A percentile compares a stretch with the other conserved stretches of the same genome.
Conservation (phyloP, 129 eudicot species). For the Flaveria trinervia region DNA sequence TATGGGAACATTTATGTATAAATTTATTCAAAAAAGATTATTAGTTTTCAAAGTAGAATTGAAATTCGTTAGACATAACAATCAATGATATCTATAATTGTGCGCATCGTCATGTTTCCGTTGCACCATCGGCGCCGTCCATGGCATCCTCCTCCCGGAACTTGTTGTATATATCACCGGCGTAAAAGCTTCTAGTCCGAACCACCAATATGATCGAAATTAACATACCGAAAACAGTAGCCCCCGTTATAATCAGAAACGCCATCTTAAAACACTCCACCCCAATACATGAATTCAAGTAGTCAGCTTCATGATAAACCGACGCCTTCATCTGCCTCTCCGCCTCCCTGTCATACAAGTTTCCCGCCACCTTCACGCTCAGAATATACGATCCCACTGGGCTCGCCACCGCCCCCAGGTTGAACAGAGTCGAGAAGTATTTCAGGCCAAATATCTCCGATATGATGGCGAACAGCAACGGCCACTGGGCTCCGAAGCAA, state of each 20-base stretch:
- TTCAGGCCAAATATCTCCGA: slow-evolving; percentile 86
- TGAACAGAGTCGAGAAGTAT: slow-evolving; percentile 82
- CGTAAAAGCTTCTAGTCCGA: slow-evolving; percentile 75
- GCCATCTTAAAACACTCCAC: slow-evolving; percentile 64
- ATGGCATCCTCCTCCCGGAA: slow-evolving; percentile 55
- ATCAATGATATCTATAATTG: too few species aligned
- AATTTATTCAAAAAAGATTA: too few species aligned
- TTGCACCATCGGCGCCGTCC: slow-evolving; percentile 37
- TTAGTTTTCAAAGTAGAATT: too few species aligned
- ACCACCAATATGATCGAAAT: slow-evolving; percentile 64
- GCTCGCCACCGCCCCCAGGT: slow-evolving; percentile 84
- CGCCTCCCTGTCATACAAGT: slow-evolving; percentile 76
- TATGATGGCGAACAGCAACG: slow-evolving; percentile 83
- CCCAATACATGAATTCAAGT: slow-evolving; percentile 55
- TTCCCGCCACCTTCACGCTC: slow-evolving; percentile 74
- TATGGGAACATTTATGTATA: too few species aligned
- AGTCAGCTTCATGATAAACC: slow-evolving; percentile 38
- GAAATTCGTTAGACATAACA: too few species aligned
- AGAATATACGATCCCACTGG: slow-evolving; percentile 71
- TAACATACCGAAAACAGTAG: slow-evolving; percentile 58
- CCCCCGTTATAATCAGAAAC: slow-evolving; percentile 62
- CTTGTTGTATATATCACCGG: slow-evolving; percentile 78
- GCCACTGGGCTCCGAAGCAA: slow-evolving; percentile 94
- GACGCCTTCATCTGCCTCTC: slow-evolving; percentile 53
- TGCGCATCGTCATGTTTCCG: neutral